phyloP scores from a whole-genome alignment of 805 yeast genomes.

The Candida sphagnicola region DNA sequence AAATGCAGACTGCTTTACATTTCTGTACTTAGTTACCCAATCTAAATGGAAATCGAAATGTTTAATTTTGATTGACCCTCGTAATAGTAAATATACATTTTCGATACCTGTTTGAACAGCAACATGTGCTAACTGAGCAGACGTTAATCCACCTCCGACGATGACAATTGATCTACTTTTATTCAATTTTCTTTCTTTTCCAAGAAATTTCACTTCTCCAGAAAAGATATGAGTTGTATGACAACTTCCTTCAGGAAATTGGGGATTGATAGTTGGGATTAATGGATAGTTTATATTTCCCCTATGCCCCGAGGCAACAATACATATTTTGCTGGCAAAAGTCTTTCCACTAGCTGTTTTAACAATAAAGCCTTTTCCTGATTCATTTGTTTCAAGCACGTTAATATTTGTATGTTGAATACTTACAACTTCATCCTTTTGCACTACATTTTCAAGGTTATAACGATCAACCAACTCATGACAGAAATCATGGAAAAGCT shows the following conservation, averaged over 20 bases:
- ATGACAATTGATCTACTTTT: slow-evolving; percentile 22
- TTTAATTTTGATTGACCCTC: slow-evolving; percentile 38
- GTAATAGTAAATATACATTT: slow-evolving; percentile 28
- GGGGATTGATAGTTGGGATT: slow-evolving; percentile 12
- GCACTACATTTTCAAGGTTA: slow-evolving; percentile 22
- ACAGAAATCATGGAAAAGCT: slow-evolving; percentile 37
- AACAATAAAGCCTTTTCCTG: slow-evolving; percentile 30
- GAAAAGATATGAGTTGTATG: slow-evolving; percentile 35
- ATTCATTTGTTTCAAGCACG: slow-evolving; percentile 16
- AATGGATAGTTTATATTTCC: slow-evolving; percentile 33
- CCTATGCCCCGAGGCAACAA: slow-evolving; percentile 34
- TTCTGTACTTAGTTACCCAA: slow-evolving; percentile 48
- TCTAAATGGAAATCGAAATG: slow-evolving; percentile 47
- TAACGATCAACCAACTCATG: slow-evolving; percentile 29
- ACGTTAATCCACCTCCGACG: slow-evolving; percentile 45
- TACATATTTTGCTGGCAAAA: slow-evolving; percentile 30
- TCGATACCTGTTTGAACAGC: slow-evolving; percentile 26
- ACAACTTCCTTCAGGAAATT: slow-evolving; percentile 23
- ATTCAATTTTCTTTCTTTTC: slow-evolving; percentile 8
- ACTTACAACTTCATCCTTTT: slow-evolving; percentile 28
- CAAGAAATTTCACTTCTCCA: slow-evolving; percentile 15
- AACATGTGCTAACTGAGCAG: slow-evolving; percentile 43
- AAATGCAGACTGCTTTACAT: slow-evolving; percentile 40
- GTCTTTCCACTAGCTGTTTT: slow-evolving; percentile 25
- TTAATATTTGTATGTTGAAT: slow-evolving; percentile 25